These are phyloP conservation scores for Tirmania nivea DNA, from an alignment of 495 filamentous ascomycete genomes.

Conservation along the genomic window DNA sequence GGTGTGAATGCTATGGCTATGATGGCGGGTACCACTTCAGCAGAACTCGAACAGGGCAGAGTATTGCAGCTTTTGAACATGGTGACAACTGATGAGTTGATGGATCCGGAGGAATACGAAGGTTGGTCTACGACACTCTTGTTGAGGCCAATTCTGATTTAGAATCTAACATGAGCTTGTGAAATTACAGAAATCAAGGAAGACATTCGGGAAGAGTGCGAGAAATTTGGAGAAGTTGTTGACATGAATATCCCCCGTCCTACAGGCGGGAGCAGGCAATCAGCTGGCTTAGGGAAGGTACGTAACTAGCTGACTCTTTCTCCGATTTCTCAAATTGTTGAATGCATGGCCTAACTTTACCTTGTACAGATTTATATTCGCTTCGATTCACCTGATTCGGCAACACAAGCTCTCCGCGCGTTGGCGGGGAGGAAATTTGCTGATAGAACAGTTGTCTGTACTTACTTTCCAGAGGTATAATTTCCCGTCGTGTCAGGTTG, in stretches of 20 bases:
- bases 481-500: not conserved
- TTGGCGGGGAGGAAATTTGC: slow-evolving; percentile 88
- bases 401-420: slow-evolving; percentile 62
- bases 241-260: slow-evolving; percentile 84
- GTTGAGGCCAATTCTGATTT: not conserved
- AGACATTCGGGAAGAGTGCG: slow-evolving; percentile 76
- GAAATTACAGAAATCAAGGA: slow-evolving; percentile 60
- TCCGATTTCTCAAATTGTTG: not conserved
- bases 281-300: slow-evolving; percentile 69
- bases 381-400: slow-evolving; percentile 54
- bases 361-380: slow-evolving; percentile 57
- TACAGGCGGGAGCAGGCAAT: slow-evolving; percentile 53
- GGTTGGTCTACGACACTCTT: slow-evolving; percentile 29
- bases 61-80: slow-evolving; percentile 91
- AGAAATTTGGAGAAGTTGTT: slow-evolving; percentile 65
- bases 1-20: slow-evolving; percentile 96
- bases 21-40: slow-evolving; percentile 80
- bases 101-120: slow-evolving; percentile 85
- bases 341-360: not conserved
- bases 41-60: slow-evolving; percentile 49
- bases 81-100: slow-evolving; percentile 87
- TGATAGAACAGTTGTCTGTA: slow-evolving; percentile 85
- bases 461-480: slow-evolving; percentile 76
- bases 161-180: no score
- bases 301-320: not conserved